Conservation (phyloP, 306 rosid genomes). For the Lotus japonicus region DNA sequence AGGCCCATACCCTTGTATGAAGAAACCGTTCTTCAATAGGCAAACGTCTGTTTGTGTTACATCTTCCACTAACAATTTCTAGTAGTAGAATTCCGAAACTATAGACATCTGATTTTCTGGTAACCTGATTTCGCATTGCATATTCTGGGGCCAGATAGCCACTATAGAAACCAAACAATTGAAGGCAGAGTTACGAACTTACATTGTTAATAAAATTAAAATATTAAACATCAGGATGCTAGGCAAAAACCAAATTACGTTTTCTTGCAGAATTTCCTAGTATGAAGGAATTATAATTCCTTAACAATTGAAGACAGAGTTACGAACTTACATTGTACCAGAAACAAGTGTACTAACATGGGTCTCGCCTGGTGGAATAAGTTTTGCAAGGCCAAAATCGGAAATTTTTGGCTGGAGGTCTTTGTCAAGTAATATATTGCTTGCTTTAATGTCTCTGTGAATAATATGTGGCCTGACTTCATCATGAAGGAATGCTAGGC, state of each 20-base stretch:
- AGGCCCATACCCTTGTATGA: conserved; percentile 48
- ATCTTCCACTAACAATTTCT: conserved; percentile 70
- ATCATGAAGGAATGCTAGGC: conserved; percentile 66
- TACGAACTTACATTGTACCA: conserved; percentile 60
- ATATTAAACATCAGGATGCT: neutral
- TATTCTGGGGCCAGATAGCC: conserved; percentile 83
- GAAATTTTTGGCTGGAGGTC: conserved; percentile 57
- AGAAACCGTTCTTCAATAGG: conserved; percentile 57
- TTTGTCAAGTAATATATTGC: conserved; percentile 62
- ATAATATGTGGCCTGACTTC: conserved; percentile 63
- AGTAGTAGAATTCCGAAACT: conserved; percentile 71
- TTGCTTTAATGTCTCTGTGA: conserved; percentile 80
- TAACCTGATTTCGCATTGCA: conserved; percentile 69
- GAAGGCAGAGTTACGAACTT: too few relatives aligned
- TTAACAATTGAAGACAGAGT: neutral
- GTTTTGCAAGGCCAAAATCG: conserved; percentile 79
- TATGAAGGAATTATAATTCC: neutral
- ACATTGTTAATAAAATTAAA: neutral
- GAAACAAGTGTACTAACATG: conserved; percentile 75
- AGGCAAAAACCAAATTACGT: neutral
- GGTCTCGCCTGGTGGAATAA: conserved; percentile 44
- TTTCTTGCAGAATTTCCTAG: neutral
- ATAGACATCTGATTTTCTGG: conserved; percentile 69
- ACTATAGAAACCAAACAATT: conserved; percentile 30
- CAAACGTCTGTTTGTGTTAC: conserved; percentile 50